Percentiles rank a stretch among this genome's conserved stretches.
phyloP scores from a whole-genome alignment of 371 early-diverging fungal genomes.

The Furculomyces boomerangus region DNA sequence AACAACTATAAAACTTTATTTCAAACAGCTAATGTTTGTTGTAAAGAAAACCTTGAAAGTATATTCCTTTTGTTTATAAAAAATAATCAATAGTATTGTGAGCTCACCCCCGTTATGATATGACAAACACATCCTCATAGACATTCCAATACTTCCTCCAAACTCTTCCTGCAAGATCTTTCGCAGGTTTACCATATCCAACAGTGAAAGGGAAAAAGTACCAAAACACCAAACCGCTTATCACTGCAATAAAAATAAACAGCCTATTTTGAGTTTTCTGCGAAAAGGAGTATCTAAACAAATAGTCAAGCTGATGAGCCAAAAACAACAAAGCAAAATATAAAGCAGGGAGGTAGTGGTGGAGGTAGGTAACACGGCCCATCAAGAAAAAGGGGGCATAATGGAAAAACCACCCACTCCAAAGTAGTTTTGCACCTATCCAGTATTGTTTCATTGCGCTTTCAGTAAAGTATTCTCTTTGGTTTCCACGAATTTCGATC shows the following conservation, averaged over 20 bases:
- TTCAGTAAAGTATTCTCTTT: slow-evolving; percentile 40
- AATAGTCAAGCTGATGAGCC: slow-evolving; percentile 58
- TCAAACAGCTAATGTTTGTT: no score
- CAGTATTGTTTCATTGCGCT: slow-evolving; percentile 61
- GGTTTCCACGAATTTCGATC: slow-evolving; percentile 16
- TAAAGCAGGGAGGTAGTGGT: slow-evolving; percentile 97
- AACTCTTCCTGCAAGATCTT: slow-evolving; percentile 26
- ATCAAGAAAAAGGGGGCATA: slow-evolving; percentile 95
- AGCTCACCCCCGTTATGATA: background rate
- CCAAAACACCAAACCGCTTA: slow-evolving; percentile 32
- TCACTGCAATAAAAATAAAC: slow-evolving; percentile 26
- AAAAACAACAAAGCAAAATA: slow-evolving; percentile 82
- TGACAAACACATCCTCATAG: slow-evolving; percentile 18
- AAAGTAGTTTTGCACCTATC: slow-evolving; percentile 51
- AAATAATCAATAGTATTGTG: background rate
- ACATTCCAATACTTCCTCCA: slow-evolving; percentile 45
- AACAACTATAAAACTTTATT: no score
- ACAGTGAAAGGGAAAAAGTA: slow-evolving; percentile 70
- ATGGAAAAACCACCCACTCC: slow-evolving; percentile 91
- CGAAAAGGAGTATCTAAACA: slow-evolving; percentile 6
- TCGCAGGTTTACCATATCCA: slow-evolving; percentile 56
- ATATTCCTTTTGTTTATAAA: background rate
- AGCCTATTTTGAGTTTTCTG: background rate
- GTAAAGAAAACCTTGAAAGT: no score
- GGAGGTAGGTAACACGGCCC: slow-evolving; percentile 95